Percentiles rank a stretch among this genome's conserved stretches.
Conservation (phyloP, 1,284 basidiomycete species). For the Cystobasidiaceae sp. region DNA sequence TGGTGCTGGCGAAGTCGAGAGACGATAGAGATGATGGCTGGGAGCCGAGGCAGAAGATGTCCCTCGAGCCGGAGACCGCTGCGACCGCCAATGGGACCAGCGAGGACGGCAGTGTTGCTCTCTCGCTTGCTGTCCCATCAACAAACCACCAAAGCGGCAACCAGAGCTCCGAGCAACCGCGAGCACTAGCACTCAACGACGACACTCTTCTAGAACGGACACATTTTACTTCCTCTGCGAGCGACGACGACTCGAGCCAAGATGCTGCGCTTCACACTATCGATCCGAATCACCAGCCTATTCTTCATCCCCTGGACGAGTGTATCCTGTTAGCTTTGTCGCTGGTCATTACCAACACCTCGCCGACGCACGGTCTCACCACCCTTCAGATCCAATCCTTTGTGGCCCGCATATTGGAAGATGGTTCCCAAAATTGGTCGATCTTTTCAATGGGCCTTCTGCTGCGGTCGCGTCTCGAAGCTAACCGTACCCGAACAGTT, state of each 20-base stretch:
- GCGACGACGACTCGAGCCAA: conserved; percentile 44
- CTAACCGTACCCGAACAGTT: conserved; percentile 77
- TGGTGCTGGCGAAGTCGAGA: conserved; percentile 79
- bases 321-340: conserved; percentile 81
- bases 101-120: conserved; percentile 38
- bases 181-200: conserved; percentile 81
- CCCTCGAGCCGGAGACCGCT: not conserved
- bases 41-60: conserved; percentile 41
- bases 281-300: conserved; percentile 75
- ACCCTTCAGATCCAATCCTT: conserved; percentile 85
- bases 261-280: conserved; percentile 54
- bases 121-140: conserved; percentile 33
- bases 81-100: conserved; percentile 16
- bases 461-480: conserved; percentile 79
- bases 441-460: conserved; percentile 90
- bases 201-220: conserved; percentile 95
- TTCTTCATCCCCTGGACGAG: conserved; percentile 85
- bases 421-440: conserved; percentile 80
- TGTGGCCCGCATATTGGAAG: conserved; percentile 73
- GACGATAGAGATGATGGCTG: conserved; percentile 49
- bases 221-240: conserved; percentile 60
- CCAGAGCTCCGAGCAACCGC: conserved; percentile 53
- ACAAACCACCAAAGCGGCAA: conserved; percentile 29
- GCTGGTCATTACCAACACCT: conserved; percentile 80
- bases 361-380: conserved; percentile 78